Conservation (phyloP, 2,329 filamentous ascomycete species). For the Pseudopithomyces chartarum region DNA sequence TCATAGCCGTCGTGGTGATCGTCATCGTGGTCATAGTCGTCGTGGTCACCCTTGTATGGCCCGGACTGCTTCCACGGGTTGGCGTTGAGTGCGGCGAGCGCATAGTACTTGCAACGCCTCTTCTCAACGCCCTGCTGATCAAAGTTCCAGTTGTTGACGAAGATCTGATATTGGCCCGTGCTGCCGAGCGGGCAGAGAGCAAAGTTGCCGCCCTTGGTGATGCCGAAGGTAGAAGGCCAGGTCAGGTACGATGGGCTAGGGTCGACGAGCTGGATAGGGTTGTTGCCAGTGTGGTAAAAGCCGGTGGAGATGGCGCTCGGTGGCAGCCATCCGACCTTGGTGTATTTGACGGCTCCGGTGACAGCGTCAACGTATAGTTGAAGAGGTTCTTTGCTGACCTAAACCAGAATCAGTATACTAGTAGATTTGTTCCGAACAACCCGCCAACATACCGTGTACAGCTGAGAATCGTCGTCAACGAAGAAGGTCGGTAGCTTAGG, state of each 20-base stretch:
- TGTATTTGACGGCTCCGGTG: conserved; percentile 30
- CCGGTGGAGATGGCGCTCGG: conserved; percentile 27
- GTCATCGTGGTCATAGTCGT: neutral
- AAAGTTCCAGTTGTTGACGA: conserved; percentile 31
- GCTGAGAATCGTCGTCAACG: conserved; percentile 31
- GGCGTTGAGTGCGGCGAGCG: conserved; percentile 15
- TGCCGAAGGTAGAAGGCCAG: conserved; percentile 32
- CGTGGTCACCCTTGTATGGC: neutral
- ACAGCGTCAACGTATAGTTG: conserved; percentile 30
- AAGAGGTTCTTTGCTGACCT: conserved; percentile 36
- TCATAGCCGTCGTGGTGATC: neutral
- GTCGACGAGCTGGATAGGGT: conserved; percentile 25
- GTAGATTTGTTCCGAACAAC: neutral
- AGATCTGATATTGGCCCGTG: conserved; percentile 35
- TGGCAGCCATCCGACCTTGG: conserved; percentile 29
- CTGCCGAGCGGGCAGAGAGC: conserved; percentile 24
- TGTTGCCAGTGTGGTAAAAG: conserved; percentile 35
- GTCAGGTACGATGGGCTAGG: conserved; percentile 31
- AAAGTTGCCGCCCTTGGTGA: conserved; percentile 17
- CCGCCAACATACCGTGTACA: conserved; percentile 30
- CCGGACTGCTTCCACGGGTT: conserved; percentile 17
- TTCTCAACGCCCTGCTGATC: conserved; percentile 8
- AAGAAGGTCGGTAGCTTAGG: conserved; percentile 34
- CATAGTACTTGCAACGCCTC: conserved; percentile 6
- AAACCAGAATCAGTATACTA: conserved; percentile 4